Percentiles rank a stretch among this genome's conserved stretches.
These are phyloP conservation scores for sorghum (Sorghum bicolor) DNA, from an alignment of 176 grass and related monocot species.

Conservation along the genomic window Sorghum_bicolor_NCBIv3 NC_012872.2:62718001-62718500, in stretches of 20 bases:
- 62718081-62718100: not conserved
- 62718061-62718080: constrained; percentile 21
- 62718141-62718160: constrained; percentile 8
- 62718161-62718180: constrained; percentile 9
- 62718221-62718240: not conserved
- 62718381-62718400: not conserved
- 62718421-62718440: not conserved
- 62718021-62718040: constrained; percentile 46
- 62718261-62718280: not conserved
- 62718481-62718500: not conserved
- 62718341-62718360: constrained; percentile 15
- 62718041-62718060: constrained; percentile 49
- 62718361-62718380: too few relatives aligned
- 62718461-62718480: not conserved
- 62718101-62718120: not conserved
- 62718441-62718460: not conserved
- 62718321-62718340: constrained; percentile 7
- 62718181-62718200: not conserved
- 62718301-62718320: constrained; percentile 15
- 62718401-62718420: not conserved
- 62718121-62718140: constrained; percentile 26
- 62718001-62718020: constrained; percentile 51
- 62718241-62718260: constrained; percentile 1
- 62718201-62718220: not conserved
- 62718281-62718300: constrained; percentile 26